Evolutionary conservation across 208 protist species (phyloP).

Genomic region (Kentomonas sorsogonicus): DNA sequence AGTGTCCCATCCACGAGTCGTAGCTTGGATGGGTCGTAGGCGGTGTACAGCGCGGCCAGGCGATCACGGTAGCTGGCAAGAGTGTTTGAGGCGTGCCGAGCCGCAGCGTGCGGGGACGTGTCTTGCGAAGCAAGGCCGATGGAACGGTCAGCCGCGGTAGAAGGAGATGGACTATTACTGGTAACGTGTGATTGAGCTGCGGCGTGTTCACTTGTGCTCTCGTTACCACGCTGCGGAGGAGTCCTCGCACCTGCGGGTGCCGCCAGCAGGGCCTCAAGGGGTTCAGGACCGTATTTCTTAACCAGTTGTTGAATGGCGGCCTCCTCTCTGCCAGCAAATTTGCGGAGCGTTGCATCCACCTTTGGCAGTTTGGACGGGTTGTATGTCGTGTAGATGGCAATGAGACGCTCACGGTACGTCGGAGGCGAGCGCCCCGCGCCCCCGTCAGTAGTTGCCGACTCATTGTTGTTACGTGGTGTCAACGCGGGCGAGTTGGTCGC

Average conservation of each 20-base stretch:
- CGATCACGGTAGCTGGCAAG: slow-evolving; percentile 41
- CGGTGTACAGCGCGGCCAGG: slow-evolving; percentile 58
- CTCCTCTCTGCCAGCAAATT: slow-evolving; percentile 30
- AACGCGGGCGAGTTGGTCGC: too few relatives aligned
- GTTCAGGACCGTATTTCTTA: slow-evolving; percentile 32
- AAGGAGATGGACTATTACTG: too few relatives aligned
- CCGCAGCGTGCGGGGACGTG: too few relatives aligned
- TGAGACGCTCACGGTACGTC: slow-evolving; percentile 24
- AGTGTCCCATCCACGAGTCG: slow-evolving; percentile 54
- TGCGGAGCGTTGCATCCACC: slow-evolving; percentile 27
- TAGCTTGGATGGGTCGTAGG: slow-evolving; percentile 64
- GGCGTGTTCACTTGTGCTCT: too few relatives aligned
- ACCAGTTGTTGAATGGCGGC: slow-evolving; percentile 28
- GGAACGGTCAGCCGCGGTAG: too few relatives aligned
- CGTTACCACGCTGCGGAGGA: too few relatives aligned
- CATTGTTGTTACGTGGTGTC: too few relatives aligned
- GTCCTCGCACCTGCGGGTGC: background rate
- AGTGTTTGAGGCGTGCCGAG: too few relatives aligned
- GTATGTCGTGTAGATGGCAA: slow-evolving; percentile 29
- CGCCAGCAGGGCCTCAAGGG: slow-evolving; percentile 7
- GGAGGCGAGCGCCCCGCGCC: background rate
- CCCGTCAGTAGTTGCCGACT: too few relatives aligned
- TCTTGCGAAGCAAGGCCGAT: background rate
- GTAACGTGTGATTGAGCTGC: too few relatives aligned
- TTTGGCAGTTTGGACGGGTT: slow-evolving; percentile 25